These are phyloP conservation scores for Tulasnella sp. DNA, from an alignment of 768 basidiomycete genomes.

Conservation along the genomic window DNA sequence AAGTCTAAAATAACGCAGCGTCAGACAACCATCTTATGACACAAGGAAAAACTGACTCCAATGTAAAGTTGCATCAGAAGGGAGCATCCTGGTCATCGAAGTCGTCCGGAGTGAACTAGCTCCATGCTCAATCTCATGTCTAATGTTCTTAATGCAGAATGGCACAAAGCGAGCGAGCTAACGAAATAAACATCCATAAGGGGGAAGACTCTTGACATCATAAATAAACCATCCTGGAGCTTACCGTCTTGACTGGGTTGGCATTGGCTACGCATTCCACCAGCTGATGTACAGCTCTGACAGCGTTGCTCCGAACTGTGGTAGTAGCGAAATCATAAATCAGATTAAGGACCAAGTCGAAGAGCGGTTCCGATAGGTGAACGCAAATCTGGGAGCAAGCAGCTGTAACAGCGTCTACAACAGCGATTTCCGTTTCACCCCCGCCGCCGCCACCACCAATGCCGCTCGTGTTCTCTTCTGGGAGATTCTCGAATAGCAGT, in stretches of 20 bases:
- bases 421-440: constrained; percentile 24
- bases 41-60: constrained; percentile 51
- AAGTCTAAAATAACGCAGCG: constrained; percentile 67
- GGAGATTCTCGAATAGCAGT: constrained; percentile 82
- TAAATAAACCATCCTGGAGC: constrained; percentile 36
- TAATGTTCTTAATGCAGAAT: constrained; percentile 60
- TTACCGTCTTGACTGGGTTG: constrained; percentile 57
- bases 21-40: constrained; percentile 20
- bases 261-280: constrained; percentile 73
- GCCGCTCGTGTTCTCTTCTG: constrained; percentile 51
- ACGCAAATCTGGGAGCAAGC: constrained; percentile 70
- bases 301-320: constrained; percentile 79
- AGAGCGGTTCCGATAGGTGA: constrained; percentile 62
- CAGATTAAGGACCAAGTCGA: constrained; percentile 73
- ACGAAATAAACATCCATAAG: constrained; percentile 46
- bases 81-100: constrained; percentile 53
- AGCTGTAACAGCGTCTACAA: constrained; percentile 62
- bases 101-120: constrained; percentile 78
- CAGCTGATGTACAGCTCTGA: constrained; percentile 77
- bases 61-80: constrained; percentile 80
- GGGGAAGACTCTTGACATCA: constrained; percentile 24
- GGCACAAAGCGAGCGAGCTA: constrained; percentile 68
- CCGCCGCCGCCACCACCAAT: not conserved
- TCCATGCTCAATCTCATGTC: constrained; percentile 77
- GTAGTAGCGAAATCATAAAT: constrained; percentile 77